Base-by-base conservation (phyloP, 495 filamentous ascomycete species). In the Xylaria castorea region DNA sequence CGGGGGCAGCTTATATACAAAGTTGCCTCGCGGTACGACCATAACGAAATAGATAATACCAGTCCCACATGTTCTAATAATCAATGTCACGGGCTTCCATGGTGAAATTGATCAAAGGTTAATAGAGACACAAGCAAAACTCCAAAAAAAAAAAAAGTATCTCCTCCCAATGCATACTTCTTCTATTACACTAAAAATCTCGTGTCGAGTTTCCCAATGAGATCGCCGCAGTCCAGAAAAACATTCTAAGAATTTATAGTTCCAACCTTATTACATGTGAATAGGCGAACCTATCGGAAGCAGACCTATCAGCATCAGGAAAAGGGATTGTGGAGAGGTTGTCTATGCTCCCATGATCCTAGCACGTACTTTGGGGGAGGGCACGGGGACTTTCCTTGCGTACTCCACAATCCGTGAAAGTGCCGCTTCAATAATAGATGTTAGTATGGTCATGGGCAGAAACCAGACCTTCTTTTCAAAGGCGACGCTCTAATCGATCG, bases 21-120 rank as follows among this genome's bases (percentile, higher is more conserved):
- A 42, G 63, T 20, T 74, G 71, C 68, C 70, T 66, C 71, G 67
- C 75, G 73, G 75, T 68, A 74, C 70, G 70, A 75, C 72, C 68
- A 73, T 66, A 63, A 62, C 64, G 64, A 70, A 75, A 73, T 72
- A 75, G 68, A 71, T 73, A 51, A 69, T 69, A 73, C 71, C 42
- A 69, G 22, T 42, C 67, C 42, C 70, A 72, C 44, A 71, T 36
- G 16, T 65, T 65, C 42, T 71, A 65, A 57, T 57, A 57, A 55
- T 30, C 55, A 32, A 62, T 50, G 25, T 44, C 5, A 16, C 11
- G 30, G 0, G 32, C 57, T 40, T 22, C 8, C 32, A 42, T 18
- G 3, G 14, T 5, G 42, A 18, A 46, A 18, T 16, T 42, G 11
- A 42, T 42, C 16, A 16, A 18, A 5, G 3, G 14, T 18, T 46